Base-by-base conservation (phyloP, 495 filamentous ascomycete species). In the Penicillium pancosmium region DNA sequence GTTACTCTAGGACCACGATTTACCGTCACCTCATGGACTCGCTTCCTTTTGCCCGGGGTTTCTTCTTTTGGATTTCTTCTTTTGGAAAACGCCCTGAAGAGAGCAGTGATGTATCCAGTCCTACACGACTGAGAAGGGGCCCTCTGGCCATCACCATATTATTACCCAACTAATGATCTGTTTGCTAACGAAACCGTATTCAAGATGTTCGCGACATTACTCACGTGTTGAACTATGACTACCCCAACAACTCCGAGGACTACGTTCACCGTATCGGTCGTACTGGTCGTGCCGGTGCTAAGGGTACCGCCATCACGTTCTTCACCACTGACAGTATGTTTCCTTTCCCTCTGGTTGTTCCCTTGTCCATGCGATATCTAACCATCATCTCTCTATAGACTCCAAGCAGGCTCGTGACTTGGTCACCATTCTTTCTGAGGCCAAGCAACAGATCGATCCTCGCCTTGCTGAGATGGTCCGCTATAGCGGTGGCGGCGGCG, bases 191-290 rank as follows among this genome's bases (percentile, higher is more conserved):
- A 83, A 74, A 76, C 67, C 73, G 63, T 57, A 68, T 64, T 75
- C 53, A 97, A 98, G 94, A 98, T 88, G 94, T 98, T 84, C 92
- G 92, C 78, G 93, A 98, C 84, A 98, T 98, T 79, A 97, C 93
- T 77, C 94, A 98, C 81, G 94, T 98, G 80, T 84, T 98, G 80
- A 98, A 98, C 88, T 98, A 97, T 90, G 94, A 98, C 78, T 97
- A 97, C 75, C 94, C 94, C 73, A 97, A 98, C 84, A 98, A 98
- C 82, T 98, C 94, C 77, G 93, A 98, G 77, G 93, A 97, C 69
- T 98, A 98, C 64, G 92, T 98, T 60, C 94, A 98, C 71, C 90
- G 94, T 62, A 98, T 98, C 74, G 94, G 89, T 64, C 86, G 92
- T 73, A 98, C 93, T 36, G 93, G 92, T 61, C 88, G 93, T 73